Percentiles rank a stretch among this genome's conserved stretches.
These are phyloP conservation scores for Asterophora parasitica DNA, from an alignment of 768 basidiomycete genomes.

Conservation along the genomic window DNA sequence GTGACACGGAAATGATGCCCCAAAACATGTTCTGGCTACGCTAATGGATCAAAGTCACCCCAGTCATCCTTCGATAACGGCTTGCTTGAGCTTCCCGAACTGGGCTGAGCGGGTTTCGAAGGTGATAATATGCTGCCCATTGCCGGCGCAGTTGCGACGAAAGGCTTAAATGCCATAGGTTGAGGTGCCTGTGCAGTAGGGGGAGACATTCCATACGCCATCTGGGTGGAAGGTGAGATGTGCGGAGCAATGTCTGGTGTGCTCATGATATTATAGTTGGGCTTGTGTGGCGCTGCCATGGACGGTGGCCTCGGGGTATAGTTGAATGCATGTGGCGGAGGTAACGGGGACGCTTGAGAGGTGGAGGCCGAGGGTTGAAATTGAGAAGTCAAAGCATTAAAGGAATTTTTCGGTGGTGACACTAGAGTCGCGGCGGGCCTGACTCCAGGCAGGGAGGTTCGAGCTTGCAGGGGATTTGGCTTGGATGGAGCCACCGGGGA, in stretches of 20 bases:
- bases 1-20: conserved; percentile 3
- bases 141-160: conserved; percentile 20
- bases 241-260: conserved; percentile 10
- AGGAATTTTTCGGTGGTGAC: conserved; percentile 5
- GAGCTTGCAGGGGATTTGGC: conserved; percentile 27
- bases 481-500: conserved; percentile 7
- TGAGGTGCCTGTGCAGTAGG: conserved; percentile 5
- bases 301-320: not conserved
- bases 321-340: conserved; percentile 3
- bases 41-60: conserved; percentile 80
- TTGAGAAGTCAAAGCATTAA: conserved; percentile 6
- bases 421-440: conserved; percentile 25
- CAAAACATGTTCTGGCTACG: conserved; percentile 25
- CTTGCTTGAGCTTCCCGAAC: conserved; percentile 37
- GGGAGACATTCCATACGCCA: conserved; percentile 8
- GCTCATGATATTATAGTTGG: conserved; percentile 27
- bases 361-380: not conserved
- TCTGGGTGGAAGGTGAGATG: conserved; percentile 9
- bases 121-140: conserved; percentile 59
- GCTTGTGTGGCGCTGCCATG: conserved; percentile 8
- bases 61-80: conserved; percentile 62
- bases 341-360: conserved; percentile 11
- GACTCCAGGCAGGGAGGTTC: conserved; percentile 34
- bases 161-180: conserved; percentile 10
- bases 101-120: conserved; percentile 52